Conservation (phyloP, 148 eudicot genomes). For the Chenopodium formosanum region DNA sequence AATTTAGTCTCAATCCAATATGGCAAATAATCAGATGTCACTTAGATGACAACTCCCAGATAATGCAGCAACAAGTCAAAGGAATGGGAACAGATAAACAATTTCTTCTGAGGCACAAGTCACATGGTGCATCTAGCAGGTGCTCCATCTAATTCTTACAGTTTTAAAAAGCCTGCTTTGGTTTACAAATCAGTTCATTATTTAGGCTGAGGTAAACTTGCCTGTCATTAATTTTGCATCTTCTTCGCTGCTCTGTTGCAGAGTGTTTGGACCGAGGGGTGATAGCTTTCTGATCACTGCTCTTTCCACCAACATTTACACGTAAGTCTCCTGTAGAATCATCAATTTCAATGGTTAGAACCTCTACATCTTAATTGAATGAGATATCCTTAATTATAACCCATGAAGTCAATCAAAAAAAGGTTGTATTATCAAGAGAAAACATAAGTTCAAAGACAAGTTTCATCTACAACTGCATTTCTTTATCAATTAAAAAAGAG, state of each 20-base stretch:
- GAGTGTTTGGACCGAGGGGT: constrained; percentile 97
- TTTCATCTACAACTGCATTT: background rate
- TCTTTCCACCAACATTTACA: constrained; percentile 65
- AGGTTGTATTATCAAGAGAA: background rate
- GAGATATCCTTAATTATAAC: too few species aligned
- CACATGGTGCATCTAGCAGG: background rate
- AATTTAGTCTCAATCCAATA: background rate
- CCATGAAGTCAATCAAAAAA: background rate
- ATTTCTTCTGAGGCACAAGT: background rate
- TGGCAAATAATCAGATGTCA: background rate
- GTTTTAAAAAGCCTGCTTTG: background rate
- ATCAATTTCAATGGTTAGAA: background rate
- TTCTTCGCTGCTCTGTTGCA: constrained; percentile 94
- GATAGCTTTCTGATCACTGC: constrained; percentile 72
- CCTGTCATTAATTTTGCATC: constrained; percentile 99
- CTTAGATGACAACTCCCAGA: background rate
- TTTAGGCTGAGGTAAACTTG: constrained; percentile 36
- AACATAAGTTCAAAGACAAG: background rate
- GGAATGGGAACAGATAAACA: background rate
- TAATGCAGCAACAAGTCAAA: background rate
- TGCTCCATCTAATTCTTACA: background rate
- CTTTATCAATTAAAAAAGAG: background rate
- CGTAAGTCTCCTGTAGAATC: constrained; percentile 57
- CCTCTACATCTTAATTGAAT: background rate
- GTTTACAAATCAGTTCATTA: background rate